Percentiles rank a stretch among this genome's conserved stretches.
Evolutionary conservation across 805 yeast species (phyloP).

Genomic region (Wickerhamiella azymoides): DNA sequence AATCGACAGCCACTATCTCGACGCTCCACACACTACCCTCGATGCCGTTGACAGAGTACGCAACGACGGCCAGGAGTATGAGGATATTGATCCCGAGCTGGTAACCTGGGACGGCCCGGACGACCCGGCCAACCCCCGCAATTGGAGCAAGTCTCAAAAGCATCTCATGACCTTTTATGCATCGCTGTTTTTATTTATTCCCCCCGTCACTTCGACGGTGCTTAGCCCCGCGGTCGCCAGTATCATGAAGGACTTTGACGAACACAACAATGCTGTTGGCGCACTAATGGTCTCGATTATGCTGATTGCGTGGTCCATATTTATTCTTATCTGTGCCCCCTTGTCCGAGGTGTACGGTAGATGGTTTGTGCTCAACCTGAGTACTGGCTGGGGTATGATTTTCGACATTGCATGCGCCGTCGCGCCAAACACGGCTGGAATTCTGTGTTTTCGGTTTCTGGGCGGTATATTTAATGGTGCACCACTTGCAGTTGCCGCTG

Average conservation of each 20-base stretch:
- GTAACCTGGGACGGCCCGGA: slow-evolving; percentile 53
- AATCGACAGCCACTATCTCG: slow-evolving; percentile 13
- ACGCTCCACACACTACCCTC: slow-evolving; percentile 13
- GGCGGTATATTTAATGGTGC: slow-evolving; percentile 60
- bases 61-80: slow-evolving; percentile 40
- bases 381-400: slow-evolving; percentile 33
- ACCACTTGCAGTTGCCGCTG: slow-evolving; percentile 57
- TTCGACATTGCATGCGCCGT: slow-evolving; percentile 45
- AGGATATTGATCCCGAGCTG: slow-evolving; percentile 45
- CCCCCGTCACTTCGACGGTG: slow-evolving; percentile 52
- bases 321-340: slow-evolving; percentile 55
- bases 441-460: slow-evolving; percentile 44
- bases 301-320: slow-evolving; percentile 56
- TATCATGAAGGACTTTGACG: slow-evolving; percentile 34
- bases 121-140: slow-evolving; percentile 51
- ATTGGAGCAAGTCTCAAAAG: slow-evolving; percentile 38
- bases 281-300: slow-evolving; percentile 48
- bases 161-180: slow-evolving; percentile 34
- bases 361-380: slow-evolving; percentile 37
- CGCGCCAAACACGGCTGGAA: slow-evolving; percentile 39
- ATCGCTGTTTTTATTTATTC: slow-evolving; percentile 40
- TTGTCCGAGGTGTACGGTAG: slow-evolving; percentile 56
- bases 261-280: slow-evolving; percentile 31
- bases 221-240: slow-evolving; percentile 44
- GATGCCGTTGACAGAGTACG: slow-evolving; percentile 20